Conservation (phyloP, 2,329 filamentous ascomycete genomes). For the Apiospora phragmitis region DNA sequence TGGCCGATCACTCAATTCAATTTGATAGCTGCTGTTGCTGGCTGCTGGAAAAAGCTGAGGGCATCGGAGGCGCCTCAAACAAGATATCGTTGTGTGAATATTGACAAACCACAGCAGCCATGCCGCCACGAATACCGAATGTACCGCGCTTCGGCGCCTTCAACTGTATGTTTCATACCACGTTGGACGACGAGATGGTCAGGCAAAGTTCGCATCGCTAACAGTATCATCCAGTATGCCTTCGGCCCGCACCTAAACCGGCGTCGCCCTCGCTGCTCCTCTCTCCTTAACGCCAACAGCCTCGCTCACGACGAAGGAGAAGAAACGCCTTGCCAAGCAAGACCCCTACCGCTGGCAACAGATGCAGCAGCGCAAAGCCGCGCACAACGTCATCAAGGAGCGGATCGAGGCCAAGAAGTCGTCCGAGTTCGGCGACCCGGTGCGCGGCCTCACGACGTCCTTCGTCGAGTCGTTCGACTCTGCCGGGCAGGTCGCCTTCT, state of each 20-base stretch:
- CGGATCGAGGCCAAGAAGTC: constrained; percentile 67
- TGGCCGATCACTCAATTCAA: neutral
- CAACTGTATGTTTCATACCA: constrained; percentile 51
- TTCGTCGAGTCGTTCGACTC: constrained; percentile 82
- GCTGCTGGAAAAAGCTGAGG: constrained; percentile 3
- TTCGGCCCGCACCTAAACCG: constrained; percentile 53
- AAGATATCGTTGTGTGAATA: constrained; percentile 2
- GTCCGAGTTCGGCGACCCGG: constrained; percentile 70
- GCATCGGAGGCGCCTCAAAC: constrained; percentile 1
- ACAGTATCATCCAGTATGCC: constrained; percentile 50
- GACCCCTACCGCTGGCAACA: constrained; percentile 85
- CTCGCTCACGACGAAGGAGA: constrained; percentile 61
- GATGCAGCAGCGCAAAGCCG: constrained; percentile 78
- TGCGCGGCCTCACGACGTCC: constrained; percentile 76
- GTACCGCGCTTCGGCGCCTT: constrained; percentile 60
- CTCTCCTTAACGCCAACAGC: constrained; percentile 62
- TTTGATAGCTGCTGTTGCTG: constrained; percentile 7
- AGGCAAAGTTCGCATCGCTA: constrained; percentile 23
- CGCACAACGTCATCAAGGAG: constrained; percentile 74
- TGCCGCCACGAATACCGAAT: constrained; percentile 68
- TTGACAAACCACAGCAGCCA: constrained; percentile 31
- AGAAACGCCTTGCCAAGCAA: constrained; percentile 65
- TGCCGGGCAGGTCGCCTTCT: constrained; percentile 49
- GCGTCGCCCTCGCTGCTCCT: constrained; percentile 46
- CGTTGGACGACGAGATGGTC: neutral